Conservation (phyloP, 371 early-diverging fungal genomes). For the Mortierella sp. region DNA sequence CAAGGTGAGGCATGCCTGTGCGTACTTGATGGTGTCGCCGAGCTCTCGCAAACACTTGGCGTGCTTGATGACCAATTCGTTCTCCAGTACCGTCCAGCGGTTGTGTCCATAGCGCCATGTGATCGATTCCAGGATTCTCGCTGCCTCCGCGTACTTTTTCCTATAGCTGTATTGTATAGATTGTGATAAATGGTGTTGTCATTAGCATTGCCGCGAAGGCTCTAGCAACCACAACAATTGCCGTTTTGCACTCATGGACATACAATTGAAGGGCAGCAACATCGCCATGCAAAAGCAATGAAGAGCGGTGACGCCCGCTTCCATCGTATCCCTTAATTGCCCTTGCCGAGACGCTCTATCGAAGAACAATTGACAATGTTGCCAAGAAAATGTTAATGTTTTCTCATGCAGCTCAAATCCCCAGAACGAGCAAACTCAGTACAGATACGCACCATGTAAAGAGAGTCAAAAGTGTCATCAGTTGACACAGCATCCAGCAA, state of each 20-base stretch:
- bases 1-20: slow-evolving; percentile 72
- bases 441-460: slow-evolving; percentile 73
- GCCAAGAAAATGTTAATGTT: not conserved
- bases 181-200: not conserved
- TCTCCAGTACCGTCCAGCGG: slow-evolving; percentile 82
- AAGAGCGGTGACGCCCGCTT: slow-evolving; percentile 72
- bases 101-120: slow-evolving; percentile 73
- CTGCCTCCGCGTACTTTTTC: slow-evolving; percentile 76
- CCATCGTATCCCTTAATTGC: slow-evolving; percentile 81
- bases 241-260: slow-evolving; percentile 30
- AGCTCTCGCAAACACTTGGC: slow-evolving; percentile 76
- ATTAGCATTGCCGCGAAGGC: not conserved
- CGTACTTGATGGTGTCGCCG: slow-evolving; percentile 65
- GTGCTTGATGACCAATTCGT: slow-evolving; percentile 77
- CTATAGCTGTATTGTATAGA: slow-evolving; percentile 64
- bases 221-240: not conserved
- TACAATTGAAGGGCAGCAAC: slow-evolving; percentile 86
- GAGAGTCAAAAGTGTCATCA: slow-evolving; percentile 77
- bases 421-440: not conserved
- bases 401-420: not conserved
- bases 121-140: slow-evolving; percentile 75
- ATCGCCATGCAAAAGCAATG: slow-evolving; percentile 77
- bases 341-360: slow-evolving; percentile 58
- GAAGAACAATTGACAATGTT: not conserved
- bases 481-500: slow-evolving; percentile 73